These are phyloP conservation scores for Cordyceps militaris DNA, from an alignment of 2,329 filamentous ascomycete species.

Conservation along the genomic window DNA sequence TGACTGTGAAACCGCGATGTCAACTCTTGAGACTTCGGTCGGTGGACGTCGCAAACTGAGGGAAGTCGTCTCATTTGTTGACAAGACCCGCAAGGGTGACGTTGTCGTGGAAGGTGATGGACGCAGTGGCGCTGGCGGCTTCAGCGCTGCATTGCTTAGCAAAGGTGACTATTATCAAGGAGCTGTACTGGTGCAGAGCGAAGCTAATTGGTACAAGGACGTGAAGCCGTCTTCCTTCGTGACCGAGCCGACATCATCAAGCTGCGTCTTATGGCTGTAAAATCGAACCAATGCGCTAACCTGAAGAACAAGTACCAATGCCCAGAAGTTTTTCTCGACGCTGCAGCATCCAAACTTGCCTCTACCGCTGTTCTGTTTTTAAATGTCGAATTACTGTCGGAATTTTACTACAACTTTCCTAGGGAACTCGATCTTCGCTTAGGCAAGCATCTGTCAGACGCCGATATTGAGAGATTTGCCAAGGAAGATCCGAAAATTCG, in stretches of 20 bases:
- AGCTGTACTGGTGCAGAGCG: not conserved
- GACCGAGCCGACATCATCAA: slow-evolving; percentile 86
- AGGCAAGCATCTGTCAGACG: slow-evolving; percentile 68
- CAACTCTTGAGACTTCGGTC: slow-evolving; percentile 66
- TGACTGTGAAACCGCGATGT: slow-evolving; percentile 74
- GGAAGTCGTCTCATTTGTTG: slow-evolving; percentile 87
- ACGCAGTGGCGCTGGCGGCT: slow-evolving; percentile 81
- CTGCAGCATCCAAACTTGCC: slow-evolving; percentile 89
- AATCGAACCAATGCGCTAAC: slow-evolving; percentile 79
- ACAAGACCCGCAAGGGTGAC: slow-evolving; percentile 81
- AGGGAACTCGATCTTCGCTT: slow-evolving; percentile 83
- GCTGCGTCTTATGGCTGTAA: slow-evolving; percentile 80
- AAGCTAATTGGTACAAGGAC: slow-evolving; percentile 49
- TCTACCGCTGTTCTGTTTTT: slow-evolving; percentile 94
- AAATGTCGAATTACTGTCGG: slow-evolving; percentile 91
- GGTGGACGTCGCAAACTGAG: slow-evolving; percentile 78
- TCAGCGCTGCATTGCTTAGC: slow-evolving; percentile 76
- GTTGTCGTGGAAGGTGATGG: slow-evolving; percentile 78
- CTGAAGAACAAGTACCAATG: slow-evolving; percentile 93
- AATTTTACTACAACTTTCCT: slow-evolving; percentile 98
- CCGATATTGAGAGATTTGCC: slow-evolving; percentile 83
- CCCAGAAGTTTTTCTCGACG: slow-evolving; percentile 95
- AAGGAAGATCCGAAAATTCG: slow-evolving; percentile 87
- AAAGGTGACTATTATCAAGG: slow-evolving; percentile 52
- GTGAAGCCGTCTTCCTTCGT: slow-evolving; percentile 88